Conservation (phyloP, 1,284 basidiomycete species). For the Xanthoconium separans region DNA sequence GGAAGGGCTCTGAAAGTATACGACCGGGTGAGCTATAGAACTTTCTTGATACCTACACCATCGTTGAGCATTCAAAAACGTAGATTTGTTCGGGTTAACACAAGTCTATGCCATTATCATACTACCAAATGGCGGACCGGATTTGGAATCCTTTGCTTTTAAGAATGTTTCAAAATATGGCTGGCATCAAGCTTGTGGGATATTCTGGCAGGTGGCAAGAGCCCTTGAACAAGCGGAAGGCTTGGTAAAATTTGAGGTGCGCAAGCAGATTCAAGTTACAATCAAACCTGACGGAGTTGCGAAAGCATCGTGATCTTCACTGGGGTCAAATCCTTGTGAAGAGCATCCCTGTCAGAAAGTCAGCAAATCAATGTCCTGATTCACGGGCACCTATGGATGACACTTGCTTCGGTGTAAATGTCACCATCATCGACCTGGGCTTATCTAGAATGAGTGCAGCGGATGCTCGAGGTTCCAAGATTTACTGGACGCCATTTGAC, state of each 20-base stretch:
- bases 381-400: constrained; percentile 57
- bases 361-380: constrained; percentile 29
- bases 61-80: constrained; percentile 8
- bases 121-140: constrained; percentile 84
- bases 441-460: constrained; percentile 77
- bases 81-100: constrained; percentile 69
- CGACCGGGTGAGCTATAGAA: constrained; percentile 65
- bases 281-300: constrained; percentile 7
- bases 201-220: constrained; percentile 89
- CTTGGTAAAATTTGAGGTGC: constrained; percentile 82
- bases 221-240: constrained; percentile 79
- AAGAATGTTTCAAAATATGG: constrained; percentile 43
- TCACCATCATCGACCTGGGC: constrained; percentile 93
- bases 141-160: constrained; percentile 84
- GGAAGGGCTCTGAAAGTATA: constrained; percentile 78
- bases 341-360: constrained; percentile 37
- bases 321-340: constrained; percentile 96
- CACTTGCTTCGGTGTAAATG: constrained; percentile 57
- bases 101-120: constrained; percentile 90
- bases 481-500: constrained; percentile 76
- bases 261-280: constrained; percentile 15
- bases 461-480: constrained; percentile 42
- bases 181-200: constrained; percentile 84
- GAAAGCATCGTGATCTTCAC: constrained; percentile 93
- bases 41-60: not conserved